Evolutionary conservation across 768 basidiomycete genomes (phyloP).

Genomic region (Scleroderma bovista): DNA sequence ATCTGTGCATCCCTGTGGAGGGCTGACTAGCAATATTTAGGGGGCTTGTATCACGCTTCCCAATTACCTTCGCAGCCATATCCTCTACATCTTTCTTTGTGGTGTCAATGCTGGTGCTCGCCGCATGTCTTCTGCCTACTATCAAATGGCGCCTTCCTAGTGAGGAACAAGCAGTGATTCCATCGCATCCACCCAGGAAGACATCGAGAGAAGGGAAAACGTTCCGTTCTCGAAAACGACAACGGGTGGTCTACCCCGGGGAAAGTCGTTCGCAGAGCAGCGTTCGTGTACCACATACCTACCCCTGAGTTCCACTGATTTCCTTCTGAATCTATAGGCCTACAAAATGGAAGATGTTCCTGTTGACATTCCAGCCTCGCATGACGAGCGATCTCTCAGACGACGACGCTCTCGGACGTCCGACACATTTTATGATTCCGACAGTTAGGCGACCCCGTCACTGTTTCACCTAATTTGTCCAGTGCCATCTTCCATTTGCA

Average conservation of each 20-base stretch:
- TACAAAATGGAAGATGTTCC: constrained; percentile 23
- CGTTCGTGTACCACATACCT: constrained; percentile 13
- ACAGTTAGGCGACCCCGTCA: constrained; percentile 14
- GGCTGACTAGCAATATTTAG: constrained; percentile 30
- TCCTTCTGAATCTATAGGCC: constrained; percentile 11
- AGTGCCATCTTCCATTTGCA: background rate
- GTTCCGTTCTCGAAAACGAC: constrained; percentile 22
- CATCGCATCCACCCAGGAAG: background rate
- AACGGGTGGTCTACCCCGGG: constrained; percentile 16
- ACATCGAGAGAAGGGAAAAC: constrained; percentile 18
- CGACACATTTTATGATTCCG: constrained; percentile 26
- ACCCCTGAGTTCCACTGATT: constrained; percentile 5
- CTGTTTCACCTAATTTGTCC: background rate
- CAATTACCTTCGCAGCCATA: constrained; percentile 47
- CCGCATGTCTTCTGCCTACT: constrained; percentile 47
- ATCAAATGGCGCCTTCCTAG: constrained; percentile 23
- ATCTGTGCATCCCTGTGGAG: background rate
- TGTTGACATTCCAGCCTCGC: constrained; percentile 26
- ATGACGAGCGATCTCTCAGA: constrained; percentile 32
- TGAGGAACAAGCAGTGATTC: constrained; percentile 10
- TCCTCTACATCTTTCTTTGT: constrained; percentile 43
- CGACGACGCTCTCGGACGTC: constrained; percentile 41
- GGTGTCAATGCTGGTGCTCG: constrained; percentile 42
- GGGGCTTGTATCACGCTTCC: constrained; percentile 66
- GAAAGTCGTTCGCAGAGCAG: constrained; percentile 17